These are phyloP conservation scores for Spergularia bocconei DNA, from an alignment of 148 eudicot genomes.

Conservation along the genomic window DNA sequence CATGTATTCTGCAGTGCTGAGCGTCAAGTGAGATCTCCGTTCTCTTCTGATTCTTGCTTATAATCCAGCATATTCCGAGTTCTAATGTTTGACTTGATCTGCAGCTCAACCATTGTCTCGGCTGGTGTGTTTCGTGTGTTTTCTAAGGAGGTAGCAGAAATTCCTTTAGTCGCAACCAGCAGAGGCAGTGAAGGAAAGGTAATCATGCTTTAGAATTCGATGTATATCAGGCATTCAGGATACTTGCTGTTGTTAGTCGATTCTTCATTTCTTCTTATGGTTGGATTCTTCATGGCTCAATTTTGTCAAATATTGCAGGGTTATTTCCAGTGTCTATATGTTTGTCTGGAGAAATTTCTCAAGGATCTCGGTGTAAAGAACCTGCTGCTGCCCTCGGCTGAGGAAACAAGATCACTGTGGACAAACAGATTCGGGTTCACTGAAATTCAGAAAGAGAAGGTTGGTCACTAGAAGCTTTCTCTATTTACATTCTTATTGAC, in stretches of 20 bases:
- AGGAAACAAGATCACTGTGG: constrained; percentile 75
- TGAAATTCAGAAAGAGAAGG: constrained; percentile 47
- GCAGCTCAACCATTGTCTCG: constrained; percentile 72
- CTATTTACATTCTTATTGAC: neutral
- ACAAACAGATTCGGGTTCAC: constrained; percentile 63
- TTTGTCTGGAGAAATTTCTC: constrained; percentile 63
- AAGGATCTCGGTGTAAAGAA: constrained; percentile 44
- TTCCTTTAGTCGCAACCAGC: constrained; percentile 78
- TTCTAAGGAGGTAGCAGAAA: constrained; percentile 74
- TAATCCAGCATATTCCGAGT: neutral
- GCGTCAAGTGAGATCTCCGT: constrained; percentile 53
- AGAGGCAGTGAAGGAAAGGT: constrained; percentile 66
- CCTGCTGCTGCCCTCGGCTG: constrained; percentile 86
- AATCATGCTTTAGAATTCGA: constrained; percentile 6
- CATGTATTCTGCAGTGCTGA: constrained; percentile 74
- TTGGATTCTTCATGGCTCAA: neutral
- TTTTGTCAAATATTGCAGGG: constrained; percentile 41
- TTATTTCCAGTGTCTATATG: constrained; percentile 65
- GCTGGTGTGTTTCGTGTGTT: constrained; percentile 77
- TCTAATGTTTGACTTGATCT: constrained; percentile 12
- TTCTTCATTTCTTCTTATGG: neutral
- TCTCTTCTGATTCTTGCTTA: neutral
- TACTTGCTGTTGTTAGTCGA: neutral
- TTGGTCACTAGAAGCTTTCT: constrained; percentile 9
- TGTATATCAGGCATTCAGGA: neutral